Percentiles rank a stretch among this genome's conserved stretches.
Conservation (phyloP, 2,329 filamentous ascomycete genomes). For the Botrytis cinerea region DNA sequence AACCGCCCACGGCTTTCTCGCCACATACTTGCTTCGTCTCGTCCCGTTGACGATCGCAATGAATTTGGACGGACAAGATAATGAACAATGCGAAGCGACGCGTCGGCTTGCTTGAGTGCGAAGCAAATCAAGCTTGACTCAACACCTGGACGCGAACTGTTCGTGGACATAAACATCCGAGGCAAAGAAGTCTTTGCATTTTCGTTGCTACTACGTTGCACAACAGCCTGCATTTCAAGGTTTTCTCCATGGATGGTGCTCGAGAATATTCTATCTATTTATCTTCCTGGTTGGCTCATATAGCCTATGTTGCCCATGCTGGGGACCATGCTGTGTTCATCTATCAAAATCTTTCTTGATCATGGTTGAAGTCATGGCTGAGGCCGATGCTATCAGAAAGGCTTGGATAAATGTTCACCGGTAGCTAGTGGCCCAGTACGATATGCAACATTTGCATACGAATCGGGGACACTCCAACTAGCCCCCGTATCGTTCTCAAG, state of each 20-base stretch:
- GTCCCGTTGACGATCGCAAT: slow-evolving; percentile 2
- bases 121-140: slow-evolving; percentile 13
- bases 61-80: background rate
- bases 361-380: background rate
- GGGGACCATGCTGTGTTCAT: slow-evolving; percentile 8
- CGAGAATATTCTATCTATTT: slow-evolving; percentile 10
- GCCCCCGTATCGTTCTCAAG: background rate
- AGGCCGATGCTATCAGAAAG: background rate
- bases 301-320: slow-evolving; percentile 4
- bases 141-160: slow-evolving; percentile 10
- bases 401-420: background rate
- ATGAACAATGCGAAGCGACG: background rate
- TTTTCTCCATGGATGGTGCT: slow-evolving; percentile 4
- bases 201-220: slow-evolving; percentile 19
- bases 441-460: slow-evolving; percentile 14
- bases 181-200: slow-evolving; percentile 18
- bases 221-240: slow-evolving; percentile 1
- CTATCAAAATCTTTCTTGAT: slow-evolving; percentile 1
- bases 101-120: background rate
- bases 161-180: slow-evolving; percentile 4
- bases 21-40: slow-evolving; percentile 7
- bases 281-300: background rate
- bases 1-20: slow-evolving; percentile 12
- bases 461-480: background rate
- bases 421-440: background rate